Evolutionary conservation across 129 eudicot genomes (phyloP), one percentile per base, ranked within the genome.

Genomic region (Lactuca sativa): DNA sequence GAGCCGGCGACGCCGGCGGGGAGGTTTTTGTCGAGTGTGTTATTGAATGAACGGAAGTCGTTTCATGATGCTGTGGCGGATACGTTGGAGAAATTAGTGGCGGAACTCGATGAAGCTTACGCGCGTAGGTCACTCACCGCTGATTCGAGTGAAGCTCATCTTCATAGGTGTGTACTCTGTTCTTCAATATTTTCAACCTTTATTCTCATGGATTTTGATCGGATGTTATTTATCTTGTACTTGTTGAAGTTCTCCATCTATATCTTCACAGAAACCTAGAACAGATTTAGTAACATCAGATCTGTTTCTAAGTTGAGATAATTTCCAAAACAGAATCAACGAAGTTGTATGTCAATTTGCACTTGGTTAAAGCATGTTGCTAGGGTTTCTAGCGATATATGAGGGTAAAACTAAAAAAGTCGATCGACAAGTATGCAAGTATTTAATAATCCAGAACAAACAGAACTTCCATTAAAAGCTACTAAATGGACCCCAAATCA

Each of bases 1-100:
- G 81, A 78, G 64, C 91, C 84, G 10, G 76, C 32, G 77, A 80
- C 98, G 18, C 66, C 82, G 71, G 83, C 88, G 0, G 98, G 96
- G 9, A 77, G 75, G 86, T 74, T 65, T 38, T 55, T 92, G 83
- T 79, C 79, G 68, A 55, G 74, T 34, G 88, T 84, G 49, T 59
- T 86, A 59, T 78, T 82, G 86, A 88, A 89, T 71, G 91, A 85
- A 34, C 81, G 81, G 64, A 81, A 73, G n/a, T 38, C 18, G 40
- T 92, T 92, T 68, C 92, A 81, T 55, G 84, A 44, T 13, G 89
- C 86, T 1, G 98, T 80, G 40, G 81, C 80, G 73, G 75, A 69
- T 7, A 77, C 86, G 86, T 61, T 92, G 86, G 85, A 86, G 82
- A 78, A 72, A 33, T 65, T 89, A 53, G 86, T 69, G 47, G 78